Evolutionary conservation across 306 rosid species (phyloP).

Genomic region (Acmispon strigosus): DNA sequence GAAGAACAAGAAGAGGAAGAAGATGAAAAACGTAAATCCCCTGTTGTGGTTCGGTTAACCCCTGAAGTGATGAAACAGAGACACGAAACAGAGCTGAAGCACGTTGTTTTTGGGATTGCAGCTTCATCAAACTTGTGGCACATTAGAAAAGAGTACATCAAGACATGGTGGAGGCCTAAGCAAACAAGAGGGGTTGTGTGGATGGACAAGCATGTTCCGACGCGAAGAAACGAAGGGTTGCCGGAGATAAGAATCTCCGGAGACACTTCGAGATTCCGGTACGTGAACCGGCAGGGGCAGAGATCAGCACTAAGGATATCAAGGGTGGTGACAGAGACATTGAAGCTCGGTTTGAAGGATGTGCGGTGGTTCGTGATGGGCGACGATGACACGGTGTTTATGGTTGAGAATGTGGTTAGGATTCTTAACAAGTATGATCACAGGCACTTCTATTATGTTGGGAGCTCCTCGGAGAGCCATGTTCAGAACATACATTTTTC

Average conservation of each 20-base stretch:
- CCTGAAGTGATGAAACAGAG: background rate
- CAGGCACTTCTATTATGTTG: constrained; percentile 66
- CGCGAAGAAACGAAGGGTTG: constrained; percentile 31
- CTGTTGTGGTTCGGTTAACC: constrained; percentile 19
- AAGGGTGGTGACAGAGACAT: constrained; percentile 69
- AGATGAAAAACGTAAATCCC: background rate
- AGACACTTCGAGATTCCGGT: constrained; percentile 48
- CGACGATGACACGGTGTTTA: constrained; percentile 80
- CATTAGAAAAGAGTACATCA: constrained; percentile 70
- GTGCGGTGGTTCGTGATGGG: constrained; percentile 97
- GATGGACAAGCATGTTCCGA: constrained; percentile 49
- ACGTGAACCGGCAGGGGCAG: constrained; percentile 60
- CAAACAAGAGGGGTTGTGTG: constrained; percentile 82
- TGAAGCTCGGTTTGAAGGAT: constrained; percentile 77
- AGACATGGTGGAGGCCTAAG: constrained; percentile 81
- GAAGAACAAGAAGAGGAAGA: background rate
- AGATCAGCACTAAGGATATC: constrained; percentile 89
- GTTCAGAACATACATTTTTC: constrained; percentile 82
- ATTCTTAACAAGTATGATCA: constrained; percentile 67
- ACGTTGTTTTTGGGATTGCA: constrained; percentile 80
- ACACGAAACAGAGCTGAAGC: constrained; percentile 47
- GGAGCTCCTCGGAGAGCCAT: constrained; percentile 87
- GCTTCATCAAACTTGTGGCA: constrained; percentile 72
- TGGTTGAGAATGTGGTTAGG: constrained; percentile 70
- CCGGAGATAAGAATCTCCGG: constrained; percentile 69